Evolutionary conservation across 768 basidiomycete genomes (phyloP), one percentile per base, ranked within the genome.

Genomic region (Trametes villosa): DNA sequence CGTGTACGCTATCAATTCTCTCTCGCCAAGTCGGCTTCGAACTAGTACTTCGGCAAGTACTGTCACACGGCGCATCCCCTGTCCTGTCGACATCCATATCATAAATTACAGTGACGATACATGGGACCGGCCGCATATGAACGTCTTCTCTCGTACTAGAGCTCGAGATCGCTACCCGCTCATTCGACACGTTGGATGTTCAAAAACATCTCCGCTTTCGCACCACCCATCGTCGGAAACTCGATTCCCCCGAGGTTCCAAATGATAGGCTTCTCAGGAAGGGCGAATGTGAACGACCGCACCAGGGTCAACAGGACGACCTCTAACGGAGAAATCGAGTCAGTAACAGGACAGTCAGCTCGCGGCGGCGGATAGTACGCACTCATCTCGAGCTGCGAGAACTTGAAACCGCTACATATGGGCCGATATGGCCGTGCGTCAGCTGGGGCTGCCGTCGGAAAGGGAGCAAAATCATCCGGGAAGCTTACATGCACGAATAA

Each of bases 321-420:
- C 58, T 66, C 65, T 66, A 58, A 22, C 38, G 31, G 12, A 17
- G 60, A 9, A 11, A 9, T n/a, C 15, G 0, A 29, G 3, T 12
- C 9, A 38, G n/a, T n/a, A 3, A 3, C 41, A 9, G 12, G n/a
- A 27, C 3, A 33, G 9, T 22, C 3, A 2, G 27, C 2, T 4
- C 22, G 13, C 12, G 11, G 7, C 17, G 29, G 34, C 20, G 15
- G 6, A n/a, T 22, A n/a, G 9, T 13, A 57, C 63, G 30, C 33
- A 62, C 64, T 65, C 64, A 65, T 65, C 22, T 65, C 64, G 11
- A 65, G 51, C 53, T 65, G 59, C n/a, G 64, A 65, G 52, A 65
- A 62, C 47, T 65, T 65, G 64, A 65, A 65, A 7, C 64, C 64
- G 27, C 64, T 65, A 47, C 15, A 24, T 13, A 9, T 15, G 1